Percentiles rank a stretch among this genome's conserved stretches.
Evolutionary conservation across 1,139 yeast species (phyloP).

Genomic region (Komagataea norvegica): DNA sequence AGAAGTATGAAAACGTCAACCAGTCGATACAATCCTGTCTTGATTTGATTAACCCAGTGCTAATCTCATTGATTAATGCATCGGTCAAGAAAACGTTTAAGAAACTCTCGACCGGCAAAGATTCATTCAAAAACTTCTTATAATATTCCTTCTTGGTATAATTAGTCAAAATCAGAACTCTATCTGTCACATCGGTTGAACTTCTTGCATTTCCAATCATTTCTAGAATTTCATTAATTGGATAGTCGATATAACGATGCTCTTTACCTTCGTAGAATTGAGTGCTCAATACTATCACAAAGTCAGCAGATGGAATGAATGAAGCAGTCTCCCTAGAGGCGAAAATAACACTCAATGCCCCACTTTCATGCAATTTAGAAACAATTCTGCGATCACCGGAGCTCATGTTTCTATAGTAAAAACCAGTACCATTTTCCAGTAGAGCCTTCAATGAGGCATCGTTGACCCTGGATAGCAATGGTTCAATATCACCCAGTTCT

Average conservation of each 20-base stretch:
- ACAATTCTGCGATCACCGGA: constrained; percentile 49
- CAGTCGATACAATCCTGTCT: constrained; percentile 90
- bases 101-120: constrained; percentile 82
- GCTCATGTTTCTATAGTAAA: constrained; percentile 57
- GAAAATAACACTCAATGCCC: constrained; percentile 49
- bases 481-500: constrained; percentile 37
- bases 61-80: constrained; percentile 64
- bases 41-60: constrained; percentile 55
- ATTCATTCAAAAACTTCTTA: constrained; percentile 63
- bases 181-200: constrained; percentile 30
- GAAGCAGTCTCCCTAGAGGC: constrained; percentile 54
- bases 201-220: constrained; percentile 63
- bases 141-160: constrained; percentile 57
- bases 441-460: constrained; percentile 46
- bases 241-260: constrained; percentile 63
- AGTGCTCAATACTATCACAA: constrained; percentile 67
- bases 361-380: constrained; percentile 45
- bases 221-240: constrained; percentile 60
- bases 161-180: constrained; percentile 55
- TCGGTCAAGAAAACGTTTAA: constrained; percentile 58
- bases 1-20: constrained; percentile 81
- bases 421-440: constrained; percentile 64
- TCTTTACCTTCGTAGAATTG: constrained; percentile 70
- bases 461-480: constrained; percentile 39
- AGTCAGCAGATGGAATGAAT: constrained; percentile 47